Percentiles rank a stretch among this genome's conserved stretches.
phyloP scores from a whole-genome alignment of 129 eudicot genomes.

The Lactuca saligna region DNA sequence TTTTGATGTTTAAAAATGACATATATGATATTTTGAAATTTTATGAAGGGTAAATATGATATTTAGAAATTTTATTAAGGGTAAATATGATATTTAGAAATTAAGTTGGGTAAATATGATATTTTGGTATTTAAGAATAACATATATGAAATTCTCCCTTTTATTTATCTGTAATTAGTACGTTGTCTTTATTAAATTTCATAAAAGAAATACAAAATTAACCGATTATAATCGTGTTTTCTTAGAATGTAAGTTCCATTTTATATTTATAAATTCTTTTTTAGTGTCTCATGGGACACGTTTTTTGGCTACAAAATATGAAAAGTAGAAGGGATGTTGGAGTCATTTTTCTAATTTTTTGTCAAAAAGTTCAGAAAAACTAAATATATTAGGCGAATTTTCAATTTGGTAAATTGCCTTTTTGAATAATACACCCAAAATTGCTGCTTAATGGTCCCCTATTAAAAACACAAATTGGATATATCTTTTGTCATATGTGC shows the following conservation, averaged over 20 bases:
- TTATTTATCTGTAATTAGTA: no score
- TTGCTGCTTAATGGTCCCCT: constrained; percentile 31
- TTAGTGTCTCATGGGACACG: constrained; percentile 17
- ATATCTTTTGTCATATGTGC: constrained; percentile 26
- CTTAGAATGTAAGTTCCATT: constrained; percentile 19
- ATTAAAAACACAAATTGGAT: constrained; percentile 27
- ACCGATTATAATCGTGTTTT: constrained; percentile 38
- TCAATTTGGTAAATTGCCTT: constrained; percentile 28
- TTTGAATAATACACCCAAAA: constrained; percentile 13
- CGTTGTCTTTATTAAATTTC: neutral
- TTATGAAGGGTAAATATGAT: no score
- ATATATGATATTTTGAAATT: no score
- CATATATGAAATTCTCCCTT: no score
- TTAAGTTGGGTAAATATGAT: no score
- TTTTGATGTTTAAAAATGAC: no score
- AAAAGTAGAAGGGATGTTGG: constrained; percentile 25
- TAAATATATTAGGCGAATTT: constrained; percentile 30
- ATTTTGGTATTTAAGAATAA: no score
- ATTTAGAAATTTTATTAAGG: no score
- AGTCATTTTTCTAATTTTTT: constrained; percentile 10
- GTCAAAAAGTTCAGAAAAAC: constrained; percentile 22
- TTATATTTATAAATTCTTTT: constrained; percentile 9
- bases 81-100: no score
- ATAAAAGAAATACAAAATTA: neutral
- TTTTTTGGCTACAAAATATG: constrained; percentile 22